Evolutionary conservation across 1,284 basidiomycete species (phyloP).

Genomic region (Microbotryomycetes sp.): DNA sequence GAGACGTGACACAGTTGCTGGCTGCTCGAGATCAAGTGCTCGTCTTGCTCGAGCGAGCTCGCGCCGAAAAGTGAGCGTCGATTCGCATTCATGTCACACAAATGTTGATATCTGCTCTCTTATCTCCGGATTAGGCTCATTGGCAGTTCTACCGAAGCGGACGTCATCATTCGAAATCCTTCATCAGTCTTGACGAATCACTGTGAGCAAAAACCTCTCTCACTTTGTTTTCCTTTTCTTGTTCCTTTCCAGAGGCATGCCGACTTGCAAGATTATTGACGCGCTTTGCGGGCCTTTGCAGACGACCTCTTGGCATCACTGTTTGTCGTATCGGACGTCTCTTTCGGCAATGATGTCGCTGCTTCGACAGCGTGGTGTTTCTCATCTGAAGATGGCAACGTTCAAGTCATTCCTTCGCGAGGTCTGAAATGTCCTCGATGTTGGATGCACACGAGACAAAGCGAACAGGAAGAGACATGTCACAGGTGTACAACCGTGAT

Average conservation of each 20-base stretch:
- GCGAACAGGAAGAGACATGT: neutral
- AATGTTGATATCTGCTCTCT: neutral
- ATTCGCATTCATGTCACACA: neutral
- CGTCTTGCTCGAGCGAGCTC: constrained; percentile 59
- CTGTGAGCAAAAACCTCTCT: constrained; percentile 23
- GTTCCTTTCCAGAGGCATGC: neutral
- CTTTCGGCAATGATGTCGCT: constrained; percentile 50
- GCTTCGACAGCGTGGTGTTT: constrained; percentile 40
- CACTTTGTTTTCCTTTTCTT: constrained; percentile 5
- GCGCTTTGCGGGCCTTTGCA: constrained; percentile 39
- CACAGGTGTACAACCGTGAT: neutral
- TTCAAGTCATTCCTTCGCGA: neutral
- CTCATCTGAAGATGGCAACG: constrained; percentile 12
- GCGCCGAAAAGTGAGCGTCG: constrained; percentile 56
- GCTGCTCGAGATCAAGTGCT: constrained; percentile 53
- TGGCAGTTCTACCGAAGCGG: constrained; percentile 65
- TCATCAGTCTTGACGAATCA: constrained; percentile 22
- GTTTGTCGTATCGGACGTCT: constrained; percentile 67
- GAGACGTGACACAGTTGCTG: constrained; percentile 56
- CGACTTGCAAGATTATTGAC: neutral
- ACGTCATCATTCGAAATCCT: constrained; percentile 48
- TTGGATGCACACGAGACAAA: constrained; percentile 53
- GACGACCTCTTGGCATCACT: constrained; percentile 59
- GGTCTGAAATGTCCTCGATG: constrained; percentile 67
- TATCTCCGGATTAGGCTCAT: constrained; percentile 48